Evolutionary conservation across 1,284 basidiomycete genomes (phyloP), one percentile per base, ranked within the genome.

Genomic region (Leccinum colubrinum): DNA sequence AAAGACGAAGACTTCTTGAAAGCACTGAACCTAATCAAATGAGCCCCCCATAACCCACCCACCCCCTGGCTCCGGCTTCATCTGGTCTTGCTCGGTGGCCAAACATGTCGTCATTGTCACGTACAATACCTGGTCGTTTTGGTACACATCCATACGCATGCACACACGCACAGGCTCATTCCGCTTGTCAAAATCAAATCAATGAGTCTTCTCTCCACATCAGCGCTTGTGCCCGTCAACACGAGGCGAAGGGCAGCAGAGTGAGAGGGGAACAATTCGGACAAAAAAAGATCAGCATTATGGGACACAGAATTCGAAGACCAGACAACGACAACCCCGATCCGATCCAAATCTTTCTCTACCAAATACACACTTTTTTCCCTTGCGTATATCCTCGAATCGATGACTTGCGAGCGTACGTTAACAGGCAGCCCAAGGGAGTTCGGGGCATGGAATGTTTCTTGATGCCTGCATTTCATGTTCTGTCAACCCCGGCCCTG

Each of bases 391-490:
- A 58, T 59, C 50, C 15, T 50, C 14, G 50, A 48, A 59, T 35
- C 2, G 33, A 2, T 35, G 33, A 35, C 11, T 35, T 1, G 33
- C 33, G 33, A 35, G 33, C 46, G 25, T 46, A 52, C n/a, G 46
- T 51, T 51, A 8, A 14, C 41, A 6, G 12, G 35, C 30, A n/a
- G 12, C 22, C 22, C 22, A 37, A 3, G 3, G 8, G 20, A 11
- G 12, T 1, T 4, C 15, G 33, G 53, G 33, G 53, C 22, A 15
- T 20, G 22, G 48, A 25, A 85, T 70, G 51, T 68, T 66, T 60
- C 33, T 58, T 48, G 75, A 55, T 51, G 74, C 72, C 50, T 66
- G 74, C 55, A 75, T 69, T 59, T 76, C 77, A 58, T 72, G 66
- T 72, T 66, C 66, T 39, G 66, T 70, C 71, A 59, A 71, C 43